phyloP scores from a whole-genome alignment of 495 filamentous ascomycete species.

The Lasiosphaeria ovina region DNA sequence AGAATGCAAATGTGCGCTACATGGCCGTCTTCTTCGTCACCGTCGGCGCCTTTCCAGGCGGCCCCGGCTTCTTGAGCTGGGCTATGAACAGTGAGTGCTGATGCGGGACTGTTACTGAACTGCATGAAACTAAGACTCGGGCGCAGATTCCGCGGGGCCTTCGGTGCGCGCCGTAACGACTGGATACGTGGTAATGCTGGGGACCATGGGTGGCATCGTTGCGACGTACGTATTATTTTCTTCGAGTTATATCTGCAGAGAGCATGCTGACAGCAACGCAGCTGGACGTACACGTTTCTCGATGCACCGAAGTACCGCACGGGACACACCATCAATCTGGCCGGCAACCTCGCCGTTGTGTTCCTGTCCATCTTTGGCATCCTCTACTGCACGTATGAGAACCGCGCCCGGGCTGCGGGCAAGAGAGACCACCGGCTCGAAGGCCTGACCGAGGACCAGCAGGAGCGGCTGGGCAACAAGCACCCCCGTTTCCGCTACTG shows the following conservation, averaged over 20 bases:
- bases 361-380: slow-evolving; percentile 48
- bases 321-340: slow-evolving; percentile 61
- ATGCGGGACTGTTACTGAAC: too few relatives aligned
- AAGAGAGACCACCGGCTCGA: slow-evolving; percentile 51
- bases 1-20: slow-evolving; percentile 32
- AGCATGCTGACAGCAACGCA: slow-evolving; percentile 12
- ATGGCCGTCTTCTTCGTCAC: slow-evolving; percentile 49
- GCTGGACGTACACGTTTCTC: slow-evolving; percentile 53
- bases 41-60: slow-evolving; percentile 52
- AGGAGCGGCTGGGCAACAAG: slow-evolving; percentile 47
- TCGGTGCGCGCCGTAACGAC: slow-evolving; percentile 55
- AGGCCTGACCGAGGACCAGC: slow-evolving; percentile 49
- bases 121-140: too few relatives aligned
- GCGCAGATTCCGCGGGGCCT: slow-evolving; percentile 48
- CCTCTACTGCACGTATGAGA: slow-evolving; percentile 52
- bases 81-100: slow-evolving; percentile 47
- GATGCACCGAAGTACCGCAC: slow-evolving; percentile 52
- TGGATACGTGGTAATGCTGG: slow-evolving; percentile 54
- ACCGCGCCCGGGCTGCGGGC: slow-evolving; percentile 47
- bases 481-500: slow-evolving; percentile 56
- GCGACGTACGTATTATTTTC: slow-evolving; percentile 41
- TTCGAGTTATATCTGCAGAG: neutral
- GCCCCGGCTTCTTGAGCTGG: slow-evolving; percentile 56
- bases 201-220: slow-evolving; percentile 55
- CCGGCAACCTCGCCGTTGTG: slow-evolving; percentile 42